Conservation (phyloP, 23 red algal genomes). For the Gracilaria gracilis region DNA sequence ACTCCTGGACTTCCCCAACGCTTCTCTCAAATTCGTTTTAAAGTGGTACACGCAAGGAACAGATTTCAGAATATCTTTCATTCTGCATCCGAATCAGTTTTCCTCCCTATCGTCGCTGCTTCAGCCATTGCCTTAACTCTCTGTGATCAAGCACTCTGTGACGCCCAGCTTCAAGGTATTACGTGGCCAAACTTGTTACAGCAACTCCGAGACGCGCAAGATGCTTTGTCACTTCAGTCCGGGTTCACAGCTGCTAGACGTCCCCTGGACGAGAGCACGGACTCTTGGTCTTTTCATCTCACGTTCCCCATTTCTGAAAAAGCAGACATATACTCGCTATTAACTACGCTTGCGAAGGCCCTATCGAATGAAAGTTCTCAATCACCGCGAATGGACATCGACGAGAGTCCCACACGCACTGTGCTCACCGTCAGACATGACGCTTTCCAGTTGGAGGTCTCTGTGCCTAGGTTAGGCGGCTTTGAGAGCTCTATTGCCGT, state of each 20-base stretch:
- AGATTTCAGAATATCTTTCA: background rate
- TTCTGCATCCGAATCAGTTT: background rate
- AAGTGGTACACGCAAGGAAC: background rate
- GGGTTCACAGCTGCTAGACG: constrained; percentile 23
- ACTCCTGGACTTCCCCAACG: background rate
- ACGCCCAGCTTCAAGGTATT: background rate
- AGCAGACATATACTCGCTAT: constrained; percentile 23
- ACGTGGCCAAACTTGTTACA: constrained; percentile 3
- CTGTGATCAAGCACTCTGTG: constrained; percentile 14
- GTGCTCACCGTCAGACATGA: constrained; percentile 41
- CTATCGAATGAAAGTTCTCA: constrained; percentile 2
- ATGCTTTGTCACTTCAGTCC: constrained; percentile 6
- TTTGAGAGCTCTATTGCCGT: constrained; percentile 43
- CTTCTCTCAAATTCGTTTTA: background rate
- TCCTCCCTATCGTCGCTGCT: background rate
- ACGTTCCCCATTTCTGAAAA: constrained; percentile 26
- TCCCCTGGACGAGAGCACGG: background rate
- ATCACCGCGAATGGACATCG: constrained; percentile 31
- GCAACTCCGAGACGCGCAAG: constrained; percentile 6
- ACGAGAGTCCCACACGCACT: constrained; percentile 54
- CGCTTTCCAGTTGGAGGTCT: constrained; percentile 41
- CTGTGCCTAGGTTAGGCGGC: constrained; percentile 50
- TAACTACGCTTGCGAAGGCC: constrained; percentile 22
- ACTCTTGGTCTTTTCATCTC: constrained; percentile 39
- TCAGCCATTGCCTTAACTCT: constrained; percentile 9